Percentiles rank a stretch among this genome's conserved stretches.
Conservation (phyloP, 1,284 basidiomycete species). For the Moesziomyces sp. region DNA sequence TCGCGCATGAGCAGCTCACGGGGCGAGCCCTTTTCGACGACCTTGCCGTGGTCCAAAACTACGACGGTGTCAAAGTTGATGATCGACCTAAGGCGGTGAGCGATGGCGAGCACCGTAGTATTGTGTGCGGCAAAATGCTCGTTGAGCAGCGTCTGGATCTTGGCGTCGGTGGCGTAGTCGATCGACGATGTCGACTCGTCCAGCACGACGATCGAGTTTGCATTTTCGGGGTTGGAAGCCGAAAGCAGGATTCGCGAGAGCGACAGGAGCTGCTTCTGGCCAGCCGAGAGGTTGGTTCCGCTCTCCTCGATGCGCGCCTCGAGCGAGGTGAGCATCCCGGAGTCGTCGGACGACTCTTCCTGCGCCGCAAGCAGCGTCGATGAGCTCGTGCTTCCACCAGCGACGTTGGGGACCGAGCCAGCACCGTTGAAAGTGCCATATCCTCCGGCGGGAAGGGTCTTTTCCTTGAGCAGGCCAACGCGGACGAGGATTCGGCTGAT, state of each 20-base stretch:
- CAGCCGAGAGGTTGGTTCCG: slow-evolving; percentile 64
- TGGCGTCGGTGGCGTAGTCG: slow-evolving; percentile 81
- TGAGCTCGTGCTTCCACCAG: slow-evolving; percentile 11
- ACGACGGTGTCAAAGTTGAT: slow-evolving; percentile 82
- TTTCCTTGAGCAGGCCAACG: slow-evolving; percentile 59
- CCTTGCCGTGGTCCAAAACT: slow-evolving; percentile 78
- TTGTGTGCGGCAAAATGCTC: slow-evolving; percentile 76
- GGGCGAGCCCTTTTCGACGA: slow-evolving; percentile 79
- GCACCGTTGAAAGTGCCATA: slow-evolving; percentile 26
- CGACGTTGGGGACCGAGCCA: background rate
- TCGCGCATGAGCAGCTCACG: slow-evolving; percentile 72
- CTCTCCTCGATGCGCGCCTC: slow-evolving; percentile 62
- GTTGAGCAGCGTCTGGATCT: slow-evolving; percentile 84
- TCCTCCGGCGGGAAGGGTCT: slow-evolving; percentile 1
- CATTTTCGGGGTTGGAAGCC: slow-evolving; percentile 11
- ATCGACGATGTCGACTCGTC: slow-evolving; percentile 82
- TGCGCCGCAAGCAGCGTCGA: slow-evolving; percentile 10
- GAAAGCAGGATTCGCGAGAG: slow-evolving; percentile 66
- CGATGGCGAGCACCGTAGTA: slow-evolving; percentile 81
- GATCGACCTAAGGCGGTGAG: slow-evolving; percentile 79
- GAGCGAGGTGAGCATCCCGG: slow-evolving; percentile 54
- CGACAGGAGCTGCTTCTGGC: slow-evolving; percentile 67
- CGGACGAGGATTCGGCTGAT: slow-evolving; percentile 64
- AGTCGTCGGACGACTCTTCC: slow-evolving; percentile 17
- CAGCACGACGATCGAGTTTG: slow-evolving; percentile 43